Evolutionary conservation across 2,329 filamentous ascomycete genomes (phyloP), one percentile per base, ranked within the genome.

Genomic region (Pseudogymnoascus sp.): DNA sequence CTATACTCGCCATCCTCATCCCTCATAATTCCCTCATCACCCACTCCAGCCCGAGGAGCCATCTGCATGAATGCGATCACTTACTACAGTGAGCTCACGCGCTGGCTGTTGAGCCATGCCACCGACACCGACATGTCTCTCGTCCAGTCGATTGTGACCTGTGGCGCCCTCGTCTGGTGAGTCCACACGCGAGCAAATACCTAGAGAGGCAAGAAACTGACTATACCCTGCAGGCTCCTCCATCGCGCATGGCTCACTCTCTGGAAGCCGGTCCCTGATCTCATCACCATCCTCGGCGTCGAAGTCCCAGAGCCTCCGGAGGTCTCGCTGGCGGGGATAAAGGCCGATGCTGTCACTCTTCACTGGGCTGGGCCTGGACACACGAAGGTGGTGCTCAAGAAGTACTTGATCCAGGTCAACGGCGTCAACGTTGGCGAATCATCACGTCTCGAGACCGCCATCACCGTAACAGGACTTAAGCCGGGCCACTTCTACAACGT

Each of bases 401-500:
- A 92, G 76, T 94, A 96, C 72, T 83, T 93, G 52, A 91, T 99
- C 60, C 91, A 96, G 73, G 87, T 99, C 67, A 97, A 99, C 75
- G 93, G 93, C 42, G 87, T 93, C 45, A 91, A 91, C 77, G 90
- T 97, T 67, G 94, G 92, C 69, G 91, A 96, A 71, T 91, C 92
- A 49, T 87, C 85, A 66, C 85, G 86, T 69, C 83, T 85, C 67
- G 91, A 96, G 73, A 91, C 89, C 0, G 90, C 91, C n/a, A 92
- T 97, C 61, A 92, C 90, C 52, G 92, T 99, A 62, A 92, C 89
- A 33, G 91, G 92, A 39, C 80, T 99, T 6, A 87, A 89, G 69
- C 92, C 94, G 0, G 87, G 89, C 67, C 90, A 90, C 70, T 95
- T 92, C 70, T 97, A 97, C 76, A 95, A 96, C 67, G 87, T 99